Evolutionary conservation across 2,329 filamentous ascomycete species (phyloP).

Genomic region (Diaporthe sp.): DNA sequence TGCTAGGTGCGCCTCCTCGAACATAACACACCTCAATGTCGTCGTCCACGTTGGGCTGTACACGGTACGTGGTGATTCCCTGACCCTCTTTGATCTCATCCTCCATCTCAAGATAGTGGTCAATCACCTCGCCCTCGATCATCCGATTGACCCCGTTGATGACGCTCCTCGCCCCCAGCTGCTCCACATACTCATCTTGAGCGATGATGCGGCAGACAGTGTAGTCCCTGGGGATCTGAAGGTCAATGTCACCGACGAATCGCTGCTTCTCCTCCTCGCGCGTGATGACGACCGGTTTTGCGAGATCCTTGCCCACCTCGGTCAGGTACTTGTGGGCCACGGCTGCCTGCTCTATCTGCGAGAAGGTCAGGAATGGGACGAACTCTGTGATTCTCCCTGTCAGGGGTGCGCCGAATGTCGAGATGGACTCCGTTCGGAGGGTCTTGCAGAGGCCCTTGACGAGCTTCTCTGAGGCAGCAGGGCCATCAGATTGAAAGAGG

Average conservation of each 20-base stretch:
- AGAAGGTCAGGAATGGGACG: constrained; percentile 56
- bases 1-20: not conserved
- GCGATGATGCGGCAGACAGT: constrained; percentile 46
- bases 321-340: constrained; percentile 54
- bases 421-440: constrained; percentile 20
- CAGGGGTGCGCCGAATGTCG: constrained; percentile 44
- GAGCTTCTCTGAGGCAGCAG: constrained; percentile 2
- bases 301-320: constrained; percentile 42
- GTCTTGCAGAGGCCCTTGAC: constrained; percentile 28
- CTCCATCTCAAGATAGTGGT: constrained; percentile 44
- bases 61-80: not conserved
- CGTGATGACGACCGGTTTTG: constrained; percentile 43
- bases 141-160: constrained; percentile 39
- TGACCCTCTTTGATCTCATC: constrained; percentile 42
- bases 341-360: constrained; percentile 49
- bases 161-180: constrained; percentile 49
- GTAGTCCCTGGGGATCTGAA: constrained; percentile 44
- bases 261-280: constrained; percentile 42
- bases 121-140: constrained; percentile 38
- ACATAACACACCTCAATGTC: constrained; percentile 16
- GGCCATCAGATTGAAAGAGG: constrained; percentile 21
- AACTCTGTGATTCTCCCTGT: constrained; percentile 53
- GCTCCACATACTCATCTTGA: constrained; percentile 42
- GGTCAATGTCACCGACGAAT: constrained; percentile 45
- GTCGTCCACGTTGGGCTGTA: not conserved